Base-by-base conservation (phyloP, 2,329 filamentous ascomycete genomes). In the Triangularia verruculosa region DNA sequence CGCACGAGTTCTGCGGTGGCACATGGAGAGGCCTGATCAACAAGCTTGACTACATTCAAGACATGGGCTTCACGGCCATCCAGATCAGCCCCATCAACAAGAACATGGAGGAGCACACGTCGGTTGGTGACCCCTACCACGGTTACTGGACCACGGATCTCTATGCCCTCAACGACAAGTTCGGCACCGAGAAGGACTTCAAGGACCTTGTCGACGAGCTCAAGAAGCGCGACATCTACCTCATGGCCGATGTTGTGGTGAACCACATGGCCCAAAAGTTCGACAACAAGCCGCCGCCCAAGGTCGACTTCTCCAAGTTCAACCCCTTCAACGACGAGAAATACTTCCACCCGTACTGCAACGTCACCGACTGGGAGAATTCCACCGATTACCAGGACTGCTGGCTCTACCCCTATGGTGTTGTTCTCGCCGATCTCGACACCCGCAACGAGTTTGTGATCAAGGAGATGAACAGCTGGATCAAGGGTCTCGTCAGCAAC, bases 301-400 rank as follows among this genome's bases (percentile, higher is more conserved):
- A 88, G 69, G 61, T 72, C 30, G 72, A 78, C 62, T 75, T 68
- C 65, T 74, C 76, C 67, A 71, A 71, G 7, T 80, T 82, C 5
- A 69, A 73, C 4, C 79, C 79, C 0, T 76, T 83, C 55, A 82
- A 88, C 72, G 75, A 82, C 27, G 64, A 78, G 17, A 79, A 79
- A 24, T 87, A 87, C 69, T 91, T 85, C 74, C 87, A 91, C 71
- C 53, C 80, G 1, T 83, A 81, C 70, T 90, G 88, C 74, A 70
- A 85, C 63, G 73, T 75, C 59, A 80, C 80, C 64, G 71, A 88
- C 39, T 88, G 86, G 74, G 71, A 73, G 39, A 74, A 87, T 70
- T 77, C 85, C 66, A 77, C 72, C 53, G 75, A 77, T 67, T 71
- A 80, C 64, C 77, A 82, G 67, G 68, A 75, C 63, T 89, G 87